These are phyloP conservation scores for Pachyrhizus erosus DNA, from an alignment of 306 rosid species.

Conservation along the genomic window DNA sequence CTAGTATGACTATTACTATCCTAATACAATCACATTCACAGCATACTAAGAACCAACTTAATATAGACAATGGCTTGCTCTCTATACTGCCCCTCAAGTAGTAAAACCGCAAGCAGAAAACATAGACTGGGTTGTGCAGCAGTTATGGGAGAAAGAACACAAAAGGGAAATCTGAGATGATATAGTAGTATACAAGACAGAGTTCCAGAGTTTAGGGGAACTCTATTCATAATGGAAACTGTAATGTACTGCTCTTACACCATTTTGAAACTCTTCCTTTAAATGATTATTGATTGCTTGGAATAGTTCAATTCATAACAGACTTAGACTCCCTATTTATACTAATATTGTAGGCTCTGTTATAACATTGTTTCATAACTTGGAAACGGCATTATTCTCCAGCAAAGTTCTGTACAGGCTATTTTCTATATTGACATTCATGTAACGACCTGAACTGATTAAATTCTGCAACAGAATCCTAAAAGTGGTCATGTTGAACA, in stretches of 20 bases:
- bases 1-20: background rate
- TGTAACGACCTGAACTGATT: conserved; percentile 40
- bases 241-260: background rate
- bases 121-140: background rate
- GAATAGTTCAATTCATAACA: conserved; percentile 13
- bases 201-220: background rate
- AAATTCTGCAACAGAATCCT: conserved; percentile 64
- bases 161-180: background rate
- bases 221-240: background rate
- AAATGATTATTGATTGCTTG: background rate
- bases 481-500: conserved; percentile 45
- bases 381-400: background rate
- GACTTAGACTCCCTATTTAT: background rate
- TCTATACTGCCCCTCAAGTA: background rate
- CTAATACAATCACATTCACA: conserved; percentile 11
- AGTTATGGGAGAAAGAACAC: background rate
- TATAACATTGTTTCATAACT: too few relatives aligned
- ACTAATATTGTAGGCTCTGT: conserved; percentile 5
- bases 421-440: conserved; percentile 22
- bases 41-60: conserved; percentile 10
- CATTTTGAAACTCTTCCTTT: conserved; percentile 10
- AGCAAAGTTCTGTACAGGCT: conserved; percentile 31
- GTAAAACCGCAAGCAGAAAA: background rate
- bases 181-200: background rate
- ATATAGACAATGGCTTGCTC: background rate